Evolutionary conservation across 2,329 filamentous ascomycete species (phyloP), one percentile per base, ranked within the genome.

Genomic region (Ascochyta viciae-villosae): DNA sequence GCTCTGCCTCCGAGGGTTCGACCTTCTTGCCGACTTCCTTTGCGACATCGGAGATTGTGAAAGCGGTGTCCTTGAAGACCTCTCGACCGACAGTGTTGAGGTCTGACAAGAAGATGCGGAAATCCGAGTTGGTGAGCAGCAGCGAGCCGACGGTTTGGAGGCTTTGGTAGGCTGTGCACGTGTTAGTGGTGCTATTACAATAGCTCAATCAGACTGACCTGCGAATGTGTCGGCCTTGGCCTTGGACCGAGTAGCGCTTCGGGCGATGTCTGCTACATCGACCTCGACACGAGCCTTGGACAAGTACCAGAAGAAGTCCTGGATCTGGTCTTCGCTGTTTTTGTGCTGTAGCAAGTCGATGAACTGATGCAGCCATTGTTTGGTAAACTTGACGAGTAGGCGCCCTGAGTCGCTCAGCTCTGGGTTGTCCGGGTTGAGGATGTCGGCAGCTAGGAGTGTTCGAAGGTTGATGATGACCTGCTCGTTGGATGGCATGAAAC

Each of bases 401-500:
- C 88, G 85, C 23, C 93, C 92, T 8, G 90, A 90, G 33, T 88
- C 83, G 67, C 91, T 96, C 58, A 98, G 81, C 16, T 91, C 87
- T 45, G 85, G 82, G 58, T 88, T 87, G 48, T 90, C 85, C 0
- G 90, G 87, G 66, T 92, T 94, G 55, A 97, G 82, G 16, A 95
- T 72, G 65, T 94, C 89, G 31, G 90, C 87, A 4, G 90, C 86
- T 8, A 96, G 82, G 1, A 97, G 78, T 2, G 89, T 91, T 63
- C 91, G 87, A 3, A 98, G 80, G 63, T 96, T 92, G 72, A 88
- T 81, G 67, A 95, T 89, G 64, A 84, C 72, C 74, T 98, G 94
- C 65, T 95, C 89, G 10, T 90, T 97, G 6, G 91, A 95, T 42
- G 94, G 94, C 89, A 98, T 93, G 76, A 88, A 97, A 6, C 94